Conservation (phyloP, 1,139 yeast genomes). For the Yamadazyma blattariae region DNA sequence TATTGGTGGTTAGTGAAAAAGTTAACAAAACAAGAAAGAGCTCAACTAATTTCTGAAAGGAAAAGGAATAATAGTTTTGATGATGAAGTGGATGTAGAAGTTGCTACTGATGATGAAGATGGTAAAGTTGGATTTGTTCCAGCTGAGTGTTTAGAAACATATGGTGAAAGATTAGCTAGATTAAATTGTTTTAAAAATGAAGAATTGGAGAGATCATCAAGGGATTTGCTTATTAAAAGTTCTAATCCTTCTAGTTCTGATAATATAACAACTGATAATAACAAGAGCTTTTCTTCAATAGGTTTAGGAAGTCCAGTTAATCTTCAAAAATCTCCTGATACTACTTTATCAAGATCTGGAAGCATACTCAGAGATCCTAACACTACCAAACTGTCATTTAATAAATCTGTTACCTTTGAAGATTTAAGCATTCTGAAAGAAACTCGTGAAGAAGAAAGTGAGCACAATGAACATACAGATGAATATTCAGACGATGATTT, state of each 20-base stretch:
- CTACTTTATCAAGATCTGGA: slow-evolving; percentile 16
- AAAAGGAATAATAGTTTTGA: slow-evolving; percentile 10
- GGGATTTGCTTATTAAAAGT: slow-evolving; percentile 11
- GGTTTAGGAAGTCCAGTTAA: slow-evolving; percentile 16
- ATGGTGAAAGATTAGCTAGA: slow-evolving; percentile 86
- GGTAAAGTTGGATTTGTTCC: slow-evolving; percentile 88
- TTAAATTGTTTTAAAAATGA: slow-evolving; percentile 91
- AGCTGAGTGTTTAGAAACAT: slow-evolving; percentile 91
- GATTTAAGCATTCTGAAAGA: slow-evolving; percentile 23
- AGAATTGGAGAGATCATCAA: slow-evolving; percentile 49
- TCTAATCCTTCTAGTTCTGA: slow-evolving; percentile 13
- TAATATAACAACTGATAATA: slow-evolving; percentile 5
- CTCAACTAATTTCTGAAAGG: slow-evolving; percentile 13
- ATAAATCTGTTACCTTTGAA: slow-evolving; percentile 43
- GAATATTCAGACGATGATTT: slow-evolving; percentile 11
- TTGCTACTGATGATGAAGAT: slow-evolving; percentile 46
- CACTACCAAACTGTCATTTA: slow-evolving; percentile 17
- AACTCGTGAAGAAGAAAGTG: slow-evolving; percentile 18
- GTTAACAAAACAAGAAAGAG: slow-evolving; percentile 42
- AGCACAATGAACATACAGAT: slow-evolving; percentile 9
- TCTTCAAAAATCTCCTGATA: slow-evolving; percentile 16
- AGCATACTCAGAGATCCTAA: slow-evolving; percentile 15
- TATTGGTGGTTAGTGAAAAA: slow-evolving; percentile 96
- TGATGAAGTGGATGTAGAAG: slow-evolving; percentile 10
- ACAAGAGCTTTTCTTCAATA: slow-evolving; percentile 7